Evolutionary conservation across 495 filamentous ascomycete species (phyloP).

Genomic region (Geoglossum glabrum): DNA sequence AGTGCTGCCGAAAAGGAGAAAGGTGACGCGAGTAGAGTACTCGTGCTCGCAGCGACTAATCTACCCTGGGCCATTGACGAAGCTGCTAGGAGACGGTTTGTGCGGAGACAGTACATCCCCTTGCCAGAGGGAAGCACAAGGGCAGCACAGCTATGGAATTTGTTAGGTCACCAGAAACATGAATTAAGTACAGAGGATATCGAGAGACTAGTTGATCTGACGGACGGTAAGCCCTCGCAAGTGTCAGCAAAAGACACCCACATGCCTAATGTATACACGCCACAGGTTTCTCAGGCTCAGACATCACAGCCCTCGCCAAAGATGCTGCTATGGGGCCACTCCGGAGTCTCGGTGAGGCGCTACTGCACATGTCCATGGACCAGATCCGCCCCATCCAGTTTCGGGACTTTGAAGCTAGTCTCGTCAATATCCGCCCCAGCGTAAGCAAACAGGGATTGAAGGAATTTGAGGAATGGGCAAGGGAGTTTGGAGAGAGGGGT

Average conservation of each 20-base stretch:
- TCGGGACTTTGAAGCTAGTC: slow-evolving; percentile 66
- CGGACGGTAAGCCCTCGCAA: slow-evolving; percentile 46
- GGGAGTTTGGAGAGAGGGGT: slow-evolving; percentile 77
- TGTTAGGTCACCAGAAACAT: slow-evolving; percentile 79
- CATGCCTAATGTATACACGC: neutral
- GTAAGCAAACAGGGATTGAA: slow-evolving; percentile 69
- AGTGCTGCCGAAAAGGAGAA: slow-evolving; percentile 42
- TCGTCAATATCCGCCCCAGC: slow-evolving; percentile 73
- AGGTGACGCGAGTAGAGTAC: slow-evolving; percentile 79
- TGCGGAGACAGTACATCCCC: slow-evolving; percentile 88
- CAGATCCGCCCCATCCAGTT: slow-evolving; percentile 77
- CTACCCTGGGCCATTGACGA: slow-evolving; percentile 97
- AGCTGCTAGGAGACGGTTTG: slow-evolving; percentile 78
- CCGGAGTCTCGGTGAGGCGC: slow-evolving; percentile 70
- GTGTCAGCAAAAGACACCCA: neutral
- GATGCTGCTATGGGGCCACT: slow-evolving; percentile 97
- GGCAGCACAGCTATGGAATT: slow-evolving; percentile 49
- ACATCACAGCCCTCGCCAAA: slow-evolving; percentile 93
- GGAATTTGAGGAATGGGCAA: slow-evolving; percentile 87
- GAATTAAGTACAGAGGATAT: slow-evolving; percentile 57
- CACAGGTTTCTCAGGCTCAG: slow-evolving; percentile 83
- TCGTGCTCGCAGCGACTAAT: slow-evolving; percentile 92
- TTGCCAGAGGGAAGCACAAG: slow-evolving; percentile 70
- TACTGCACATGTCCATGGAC: slow-evolving; percentile 80
- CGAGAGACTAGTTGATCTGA: slow-evolving; percentile 52